These are phyloP conservation scores for Populus ilicifolia DNA, from an alignment of 345 rosid species.

Conservation along the genomic window DNA sequence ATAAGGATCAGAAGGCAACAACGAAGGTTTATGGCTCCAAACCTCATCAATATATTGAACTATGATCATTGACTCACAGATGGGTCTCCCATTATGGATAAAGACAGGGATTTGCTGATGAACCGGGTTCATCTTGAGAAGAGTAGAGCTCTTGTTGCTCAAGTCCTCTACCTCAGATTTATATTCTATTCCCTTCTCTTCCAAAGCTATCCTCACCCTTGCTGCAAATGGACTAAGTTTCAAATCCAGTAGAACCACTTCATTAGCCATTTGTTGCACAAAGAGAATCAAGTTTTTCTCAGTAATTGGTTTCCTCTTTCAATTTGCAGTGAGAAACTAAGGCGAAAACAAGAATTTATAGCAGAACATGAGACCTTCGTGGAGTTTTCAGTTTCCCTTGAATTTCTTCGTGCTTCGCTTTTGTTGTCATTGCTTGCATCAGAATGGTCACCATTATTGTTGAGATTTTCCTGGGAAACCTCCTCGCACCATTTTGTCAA, in stretches of 20 bases:
- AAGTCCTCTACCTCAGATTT: slow-evolving; percentile 10
- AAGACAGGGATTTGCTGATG: not conserved
- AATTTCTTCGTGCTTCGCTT: not conserved
- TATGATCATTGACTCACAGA: slow-evolving; percentile 15
- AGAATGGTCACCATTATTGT: not conserved
- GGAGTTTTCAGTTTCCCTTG: not conserved
- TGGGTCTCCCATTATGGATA: not conserved
- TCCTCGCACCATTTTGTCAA: not conserved
- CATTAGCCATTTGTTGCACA: not conserved
- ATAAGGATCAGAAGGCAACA: slow-evolving; percentile 15
- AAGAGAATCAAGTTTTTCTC: not conserved
- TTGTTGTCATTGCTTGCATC: not conserved
- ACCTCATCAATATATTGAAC: slow-evolving; percentile 16
- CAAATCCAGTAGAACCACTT: not conserved
- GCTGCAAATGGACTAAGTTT: slow-evolving; percentile 9
- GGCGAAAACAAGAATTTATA: not conserved
- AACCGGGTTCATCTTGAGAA: slow-evolving; percentile 9
- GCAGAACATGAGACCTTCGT: not conserved
- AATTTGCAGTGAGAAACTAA: not conserved
- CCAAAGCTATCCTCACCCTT: slow-evolving; percentile 16
- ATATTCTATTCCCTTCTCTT: slow-evolving; percentile 12
- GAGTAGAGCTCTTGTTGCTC: slow-evolving; percentile 10
- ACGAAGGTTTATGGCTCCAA: slow-evolving; percentile 3
- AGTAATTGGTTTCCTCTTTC: not conserved
- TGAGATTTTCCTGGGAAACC: not conserved